Evolutionary conservation across 306 rosid species (phyloP).

Genomic region (Hippophae rhamnoides): DNA sequence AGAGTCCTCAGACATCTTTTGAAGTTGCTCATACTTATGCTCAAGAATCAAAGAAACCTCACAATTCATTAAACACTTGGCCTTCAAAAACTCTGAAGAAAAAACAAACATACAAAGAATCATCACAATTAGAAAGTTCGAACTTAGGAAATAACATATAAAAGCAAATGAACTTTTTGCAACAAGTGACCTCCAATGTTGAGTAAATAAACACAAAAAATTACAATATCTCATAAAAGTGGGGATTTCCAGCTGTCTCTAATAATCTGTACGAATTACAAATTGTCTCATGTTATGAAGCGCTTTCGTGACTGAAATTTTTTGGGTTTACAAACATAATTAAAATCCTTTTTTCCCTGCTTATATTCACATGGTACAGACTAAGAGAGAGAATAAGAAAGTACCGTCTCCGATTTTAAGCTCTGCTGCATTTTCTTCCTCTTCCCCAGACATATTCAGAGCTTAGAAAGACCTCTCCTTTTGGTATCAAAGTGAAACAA

Average conservation of each 20-base stretch:
- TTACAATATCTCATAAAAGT: no score
- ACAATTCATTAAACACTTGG: constrained; percentile 93
- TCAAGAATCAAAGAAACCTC: constrained; percentile 93
- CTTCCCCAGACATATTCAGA: constrained; percentile 71
- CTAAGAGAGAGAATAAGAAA: neutral
- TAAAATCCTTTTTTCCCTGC: neutral
- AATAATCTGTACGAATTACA: no score
- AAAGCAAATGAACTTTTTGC: no score
- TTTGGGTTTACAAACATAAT: neutral
- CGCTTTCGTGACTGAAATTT: neutral
- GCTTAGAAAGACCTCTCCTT: neutral
- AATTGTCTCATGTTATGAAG: no score
- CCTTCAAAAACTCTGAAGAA: constrained; percentile 75
- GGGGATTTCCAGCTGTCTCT: no score
- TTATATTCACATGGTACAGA: neutral
- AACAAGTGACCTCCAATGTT: no score
- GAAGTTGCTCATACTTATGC: constrained; percentile 93
- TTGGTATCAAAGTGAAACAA: neutral
- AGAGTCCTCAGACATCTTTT: constrained; percentile 85
- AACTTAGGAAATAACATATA: no score
- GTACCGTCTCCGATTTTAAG: constrained; percentile 94
- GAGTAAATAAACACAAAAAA: no score
- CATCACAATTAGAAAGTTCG: neutral
- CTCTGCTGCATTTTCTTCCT: constrained; percentile 94
- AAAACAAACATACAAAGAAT: constrained; percentile 1